These are phyloP conservation scores for Trametes cubensis DNA, from an alignment of 768 basidiomycete species.

Conservation along the genomic window DNA sequence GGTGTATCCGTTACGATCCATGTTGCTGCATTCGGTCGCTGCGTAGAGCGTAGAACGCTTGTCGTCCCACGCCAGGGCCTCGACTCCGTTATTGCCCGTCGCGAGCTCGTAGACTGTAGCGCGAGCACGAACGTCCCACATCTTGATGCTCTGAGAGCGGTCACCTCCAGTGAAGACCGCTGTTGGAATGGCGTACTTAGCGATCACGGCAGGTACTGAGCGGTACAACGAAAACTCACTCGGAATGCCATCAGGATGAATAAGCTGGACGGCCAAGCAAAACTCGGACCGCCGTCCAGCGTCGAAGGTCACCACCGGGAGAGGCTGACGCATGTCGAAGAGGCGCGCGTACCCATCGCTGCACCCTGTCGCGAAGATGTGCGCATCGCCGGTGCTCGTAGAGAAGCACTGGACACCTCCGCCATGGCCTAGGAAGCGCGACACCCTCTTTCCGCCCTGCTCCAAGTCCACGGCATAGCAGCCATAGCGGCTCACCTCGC, in stretches of 20 bases:
- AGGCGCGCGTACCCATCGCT: slow-evolving; percentile 43
- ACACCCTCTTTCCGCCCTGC: slow-evolving; percentile 34
- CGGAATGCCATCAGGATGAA: slow-evolving; percentile 43
- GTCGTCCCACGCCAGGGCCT: slow-evolving; percentile 37
- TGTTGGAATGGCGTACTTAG: slow-evolving; percentile 15
- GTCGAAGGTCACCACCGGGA: slow-evolving; percentile 41
- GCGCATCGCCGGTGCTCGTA: slow-evolving; percentile 39
- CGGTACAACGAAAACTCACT: slow-evolving; percentile 26
- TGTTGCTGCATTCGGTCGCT: slow-evolving; percentile 36
- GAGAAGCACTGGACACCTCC: slow-evolving; percentile 37
- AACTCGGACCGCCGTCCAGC: slow-evolving; percentile 22
- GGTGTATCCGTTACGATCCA: slow-evolving; percentile 30
- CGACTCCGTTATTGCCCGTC: slow-evolving; percentile 47
- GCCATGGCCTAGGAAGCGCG: slow-evolving; percentile 43
- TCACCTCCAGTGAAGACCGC: slow-evolving; percentile 36
- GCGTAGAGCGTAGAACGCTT: slow-evolving; percentile 37
- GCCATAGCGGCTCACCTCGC: slow-evolving; percentile 4
- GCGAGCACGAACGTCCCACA: slow-evolving; percentile 45
- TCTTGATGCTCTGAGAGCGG: slow-evolving; percentile 36
- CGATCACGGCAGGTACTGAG: not conserved
- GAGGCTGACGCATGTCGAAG: slow-evolving; percentile 40
- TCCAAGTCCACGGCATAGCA: slow-evolving; percentile 38
- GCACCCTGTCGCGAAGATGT: slow-evolving; percentile 40
- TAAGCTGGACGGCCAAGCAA: slow-evolving; percentile 29
- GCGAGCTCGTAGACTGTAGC: slow-evolving; percentile 42